These are phyloP conservation scores for Draba incana DNA, from an alignment of 345 rosid genomes.

Conservation along the genomic window DNA sequence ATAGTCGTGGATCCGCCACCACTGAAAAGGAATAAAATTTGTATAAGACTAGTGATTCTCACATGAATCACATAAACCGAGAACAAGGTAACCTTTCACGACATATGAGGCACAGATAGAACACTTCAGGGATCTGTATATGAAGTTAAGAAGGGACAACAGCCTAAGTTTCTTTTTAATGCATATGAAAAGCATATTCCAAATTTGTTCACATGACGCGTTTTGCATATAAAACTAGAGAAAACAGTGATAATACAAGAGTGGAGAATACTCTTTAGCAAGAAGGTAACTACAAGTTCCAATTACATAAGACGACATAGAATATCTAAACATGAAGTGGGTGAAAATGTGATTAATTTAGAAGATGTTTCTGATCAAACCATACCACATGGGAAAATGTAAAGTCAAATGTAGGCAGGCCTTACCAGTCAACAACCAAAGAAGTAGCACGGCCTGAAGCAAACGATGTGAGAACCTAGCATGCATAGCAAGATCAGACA, in stretches of 20 bases:
- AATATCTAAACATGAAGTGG: background rate
- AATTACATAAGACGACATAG: background rate
- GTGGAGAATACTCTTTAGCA: background rate
- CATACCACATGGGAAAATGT: background rate
- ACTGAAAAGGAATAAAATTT: constrained; percentile 45
- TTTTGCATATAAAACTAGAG: constrained; percentile 1
- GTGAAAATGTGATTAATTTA: background rate
- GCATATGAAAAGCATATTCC: background rate
- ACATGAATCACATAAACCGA: background rate
- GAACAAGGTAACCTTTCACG: background rate
- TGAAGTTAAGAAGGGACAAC: background rate
- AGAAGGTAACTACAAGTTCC: background rate
- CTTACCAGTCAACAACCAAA: constrained; percentile 87
- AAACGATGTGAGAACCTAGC: constrained; percentile 88
- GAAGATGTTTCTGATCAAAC: background rate
- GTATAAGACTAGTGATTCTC: constrained; percentile 2
- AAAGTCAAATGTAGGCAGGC: constrained; percentile 2
- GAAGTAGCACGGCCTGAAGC: constrained; percentile 95
- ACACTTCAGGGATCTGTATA: background rate
- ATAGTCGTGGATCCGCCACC: constrained; percentile 97
- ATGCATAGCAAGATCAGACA: background rate
- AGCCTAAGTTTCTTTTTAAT: background rate
- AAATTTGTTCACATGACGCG: background rate
- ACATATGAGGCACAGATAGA: background rate
- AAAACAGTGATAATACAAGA: background rate